Evolutionary conservation across 495 filamentous ascomycete genomes (phyloP), one percentile per base, ranked within the genome.

Genomic region (Hypoxylon perforatum): DNA sequence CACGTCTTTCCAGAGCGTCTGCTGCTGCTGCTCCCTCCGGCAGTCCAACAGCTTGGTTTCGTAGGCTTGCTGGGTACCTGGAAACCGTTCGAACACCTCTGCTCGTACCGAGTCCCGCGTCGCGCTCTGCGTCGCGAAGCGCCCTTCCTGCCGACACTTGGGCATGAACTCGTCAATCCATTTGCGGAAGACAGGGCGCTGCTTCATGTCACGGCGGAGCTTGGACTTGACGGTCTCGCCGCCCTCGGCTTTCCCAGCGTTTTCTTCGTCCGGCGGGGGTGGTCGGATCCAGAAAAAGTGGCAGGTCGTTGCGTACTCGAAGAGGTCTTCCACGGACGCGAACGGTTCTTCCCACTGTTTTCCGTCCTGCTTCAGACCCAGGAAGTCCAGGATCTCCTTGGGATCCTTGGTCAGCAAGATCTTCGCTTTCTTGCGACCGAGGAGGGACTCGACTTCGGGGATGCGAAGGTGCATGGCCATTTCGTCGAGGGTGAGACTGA

Each of bases 401-500:
- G 88, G 87, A 17, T 87, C 78, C 0, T 57, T 69, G 0, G 85
- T 88, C 11, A 92, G 79, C 33, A 85, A 75, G 4, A 92, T 47
- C 71, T 81, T 81, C 28, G 84, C 78, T 49, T 80, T 75, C 51
- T 86, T 88, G 47, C 79, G 73, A 60, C 90, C n/a, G n/a, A n/a
- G 76, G 15, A 77, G 54, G 1, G 70, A 52, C 61, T 92, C 90
- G 23, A 90, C 86, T 60, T 90, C 86, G 14, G 81, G 78, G 36
- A 91, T 82, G 1, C 88, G 82, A 1, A 92, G 55, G 67, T 83
- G 82, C 17, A 92, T 62, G 4, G 86, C 89, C 0, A 61, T 63
- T 57, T 88, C 80, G 63, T 87, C 90, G 38, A 85, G 78, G 0
- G 86, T 90, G 18, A 92, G 78, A 10, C 90, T 89, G 25, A 85